These are phyloP conservation scores for Coemansia nantahalensis DNA, from an alignment of 192 early-diverging fungal genomes.

Conservation along the genomic window DNA sequence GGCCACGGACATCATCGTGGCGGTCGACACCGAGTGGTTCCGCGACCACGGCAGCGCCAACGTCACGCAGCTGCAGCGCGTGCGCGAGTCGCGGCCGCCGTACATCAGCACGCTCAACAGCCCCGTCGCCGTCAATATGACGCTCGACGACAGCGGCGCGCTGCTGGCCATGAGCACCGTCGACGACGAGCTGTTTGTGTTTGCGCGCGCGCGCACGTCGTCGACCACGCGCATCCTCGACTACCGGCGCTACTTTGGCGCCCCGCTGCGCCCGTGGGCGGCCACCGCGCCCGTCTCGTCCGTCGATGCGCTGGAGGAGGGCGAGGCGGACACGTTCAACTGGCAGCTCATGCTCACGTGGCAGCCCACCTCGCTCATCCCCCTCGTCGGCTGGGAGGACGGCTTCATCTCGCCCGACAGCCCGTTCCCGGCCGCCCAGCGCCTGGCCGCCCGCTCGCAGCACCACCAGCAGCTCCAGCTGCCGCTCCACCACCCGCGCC, in stretches of 20 bases:
- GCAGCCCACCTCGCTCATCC: constrained; percentile 39
- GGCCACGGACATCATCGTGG: constrained; percentile 47
- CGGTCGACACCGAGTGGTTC: constrained; percentile 52
- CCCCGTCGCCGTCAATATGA: constrained; percentile 51
- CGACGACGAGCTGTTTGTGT: constrained; percentile 51
- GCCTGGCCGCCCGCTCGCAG: constrained; percentile 27
- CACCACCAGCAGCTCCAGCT: constrained; percentile 13
- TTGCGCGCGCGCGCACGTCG: constrained; percentile 35
- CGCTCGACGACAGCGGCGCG: constrained; percentile 49
- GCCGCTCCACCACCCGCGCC: no score
- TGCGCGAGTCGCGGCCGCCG: constrained; percentile 52
- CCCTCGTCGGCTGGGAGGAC: constrained; percentile 41
- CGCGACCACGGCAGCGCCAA: constrained; percentile 42
- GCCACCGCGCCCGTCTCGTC: constrained; percentile 43
- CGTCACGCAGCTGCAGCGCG: constrained; percentile 48
- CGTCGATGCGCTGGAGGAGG: constrained; percentile 41
- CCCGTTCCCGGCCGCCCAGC: constrained; percentile 39
- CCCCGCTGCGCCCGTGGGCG: constrained; percentile 18
- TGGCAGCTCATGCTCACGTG: constrained; percentile 48
- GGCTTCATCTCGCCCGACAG: constrained; percentile 38
- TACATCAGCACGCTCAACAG: constrained; percentile 54
- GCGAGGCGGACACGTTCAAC: constrained; percentile 44
- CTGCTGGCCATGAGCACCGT: constrained; percentile 51
- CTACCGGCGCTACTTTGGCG: constrained; percentile 47
- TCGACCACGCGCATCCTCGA: constrained; percentile 37